Evolutionary conservation across 208 protist genomes (phyloP).

Genomic region (Acanthamoeba polyphaga): DNA sequence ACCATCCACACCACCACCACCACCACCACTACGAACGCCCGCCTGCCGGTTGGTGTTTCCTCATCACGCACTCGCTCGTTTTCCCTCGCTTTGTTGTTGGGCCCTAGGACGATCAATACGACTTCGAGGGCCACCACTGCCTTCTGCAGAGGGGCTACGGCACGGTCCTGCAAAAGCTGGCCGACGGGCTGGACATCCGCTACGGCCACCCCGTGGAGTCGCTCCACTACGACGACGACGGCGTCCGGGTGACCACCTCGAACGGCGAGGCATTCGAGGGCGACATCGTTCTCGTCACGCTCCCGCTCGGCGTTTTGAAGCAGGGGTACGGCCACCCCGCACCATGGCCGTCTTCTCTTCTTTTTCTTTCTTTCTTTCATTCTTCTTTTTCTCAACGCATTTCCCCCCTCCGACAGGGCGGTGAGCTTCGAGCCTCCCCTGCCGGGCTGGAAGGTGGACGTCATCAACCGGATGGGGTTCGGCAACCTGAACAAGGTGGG

Average conservation of each 20-base stretch:
- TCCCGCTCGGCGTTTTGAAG: slow-evolving; percentile 70
- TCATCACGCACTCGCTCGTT: not conserved
- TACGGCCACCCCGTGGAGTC: slow-evolving; percentile 26
- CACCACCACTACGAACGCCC: not conserved
- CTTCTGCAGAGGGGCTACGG: slow-evolving; percentile 60
- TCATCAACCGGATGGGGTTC: slow-evolving; percentile 73
- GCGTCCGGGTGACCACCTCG: slow-evolving; percentile 19
- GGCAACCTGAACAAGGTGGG: slow-evolving; percentile 75
- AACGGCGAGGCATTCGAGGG: slow-evolving; percentile 36
- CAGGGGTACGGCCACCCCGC: not conserved
- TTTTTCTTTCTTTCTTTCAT: no score
- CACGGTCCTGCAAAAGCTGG: slow-evolving; percentile 51
- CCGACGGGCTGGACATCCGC: slow-evolving; percentile 61
- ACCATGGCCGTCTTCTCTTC: not conserved
- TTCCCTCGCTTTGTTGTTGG: not conserved
- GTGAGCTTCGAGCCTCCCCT: slow-evolving; percentile 51
- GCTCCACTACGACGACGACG: slow-evolving; percentile 59
- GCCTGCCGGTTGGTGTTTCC: no score
- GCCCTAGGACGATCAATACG: slow-evolving; percentile 67
- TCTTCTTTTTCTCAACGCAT: not conserved
- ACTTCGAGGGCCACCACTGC: slow-evolving; percentile 72
- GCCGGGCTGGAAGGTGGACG: slow-evolving; percentile 72
- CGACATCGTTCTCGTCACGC: slow-evolving; percentile 71
- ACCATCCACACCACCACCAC: no score
- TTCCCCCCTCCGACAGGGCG: not conserved